phyloP scores from a whole-genome alignment of 805 yeast genomes.

The Blastobotrys muscicola region DNA sequence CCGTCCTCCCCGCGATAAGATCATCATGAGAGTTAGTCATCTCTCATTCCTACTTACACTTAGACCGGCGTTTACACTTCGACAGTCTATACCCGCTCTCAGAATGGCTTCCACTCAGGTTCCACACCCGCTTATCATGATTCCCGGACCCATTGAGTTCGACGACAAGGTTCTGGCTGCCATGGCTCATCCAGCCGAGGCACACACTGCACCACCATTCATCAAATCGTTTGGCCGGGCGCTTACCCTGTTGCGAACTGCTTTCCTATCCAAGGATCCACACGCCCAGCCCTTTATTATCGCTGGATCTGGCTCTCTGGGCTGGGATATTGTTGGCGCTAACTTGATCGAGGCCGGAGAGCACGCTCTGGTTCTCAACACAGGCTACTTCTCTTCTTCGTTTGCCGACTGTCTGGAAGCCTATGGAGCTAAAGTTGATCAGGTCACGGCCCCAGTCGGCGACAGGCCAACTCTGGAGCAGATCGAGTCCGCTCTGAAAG shows the following conservation, averaged over 20 bases:
- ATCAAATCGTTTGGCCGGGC: slow-evolving; percentile 61
- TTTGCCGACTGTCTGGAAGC: slow-evolving; percentile 66
- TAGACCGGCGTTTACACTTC: neutral
- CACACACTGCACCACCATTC: slow-evolving; percentile 88
- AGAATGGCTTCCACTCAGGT: slow-evolving; percentile 11
- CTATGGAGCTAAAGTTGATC: slow-evolving; percentile 71
- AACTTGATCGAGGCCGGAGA: slow-evolving; percentile 61
- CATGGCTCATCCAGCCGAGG: slow-evolving; percentile 71
- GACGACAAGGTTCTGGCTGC: slow-evolving; percentile 71
- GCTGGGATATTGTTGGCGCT: slow-evolving; percentile 86
- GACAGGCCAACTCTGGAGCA: slow-evolving; percentile 48
- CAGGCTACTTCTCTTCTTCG: slow-evolving; percentile 81
- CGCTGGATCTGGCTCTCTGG: slow-evolving; percentile 88
- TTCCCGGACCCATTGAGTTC: slow-evolving; percentile 85
- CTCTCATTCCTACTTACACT: neutral
- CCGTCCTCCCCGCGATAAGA: no score
- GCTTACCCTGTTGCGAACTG: slow-evolving; percentile 54
- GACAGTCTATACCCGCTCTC: neutral
- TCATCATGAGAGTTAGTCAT: no score
- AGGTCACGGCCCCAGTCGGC: slow-evolving; percentile 63
- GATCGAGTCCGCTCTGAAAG: slow-evolving; percentile 46
- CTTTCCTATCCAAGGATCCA: slow-evolving; percentile 61
- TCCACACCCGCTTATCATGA: slow-evolving; percentile 37
- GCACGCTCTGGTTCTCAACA: slow-evolving; percentile 68
- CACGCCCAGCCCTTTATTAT: slow-evolving; percentile 73